These are phyloP conservation scores for Cercospora janseana DNA, from an alignment of 2,329 filamentous ascomycete genomes.

Conservation along the genomic window DNA sequence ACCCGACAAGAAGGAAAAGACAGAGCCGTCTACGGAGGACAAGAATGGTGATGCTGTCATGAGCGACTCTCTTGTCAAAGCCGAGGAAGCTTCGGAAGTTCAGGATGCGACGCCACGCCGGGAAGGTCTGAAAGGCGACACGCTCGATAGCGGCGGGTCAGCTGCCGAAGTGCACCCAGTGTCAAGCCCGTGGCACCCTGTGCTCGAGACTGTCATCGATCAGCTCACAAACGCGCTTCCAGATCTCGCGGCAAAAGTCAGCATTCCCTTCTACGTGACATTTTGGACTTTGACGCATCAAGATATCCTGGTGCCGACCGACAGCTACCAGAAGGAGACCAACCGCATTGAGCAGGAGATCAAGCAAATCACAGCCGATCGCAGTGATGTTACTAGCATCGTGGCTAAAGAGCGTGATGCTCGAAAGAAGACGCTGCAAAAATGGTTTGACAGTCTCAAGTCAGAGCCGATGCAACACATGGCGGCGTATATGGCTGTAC, in stretches of 20 bases:
- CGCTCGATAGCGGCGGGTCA: constrained; percentile 1
- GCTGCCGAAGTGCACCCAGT: constrained; percentile 12
- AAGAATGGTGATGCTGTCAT: constrained; percentile 57
- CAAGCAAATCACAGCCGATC: constrained; percentile 65
- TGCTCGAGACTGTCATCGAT: constrained; percentile 71
- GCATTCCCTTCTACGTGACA: constrained; percentile 76
- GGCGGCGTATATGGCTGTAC: constrained; percentile 64
- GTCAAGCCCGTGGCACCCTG: constrained; percentile 57
- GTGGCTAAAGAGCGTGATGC: constrained; percentile 66
- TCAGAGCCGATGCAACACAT: constrained; percentile 71
- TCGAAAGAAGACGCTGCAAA: constrained; percentile 66
- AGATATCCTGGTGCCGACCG: constrained; percentile 73
- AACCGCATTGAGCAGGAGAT: constrained; percentile 66
- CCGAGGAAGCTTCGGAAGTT: constrained; percentile 18
- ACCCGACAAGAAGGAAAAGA: constrained; percentile 35
- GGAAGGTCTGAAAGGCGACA: neutral
- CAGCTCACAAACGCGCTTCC: constrained; percentile 61
- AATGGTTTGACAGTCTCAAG: constrained; percentile 67
- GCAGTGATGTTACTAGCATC: constrained; percentile 67
- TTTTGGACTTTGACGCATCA: constrained; percentile 90
- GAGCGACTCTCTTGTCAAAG: constrained; percentile 15
- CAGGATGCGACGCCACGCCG: constrained; percentile 7
- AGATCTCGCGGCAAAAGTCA: constrained; percentile 67
- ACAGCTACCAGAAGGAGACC: constrained; percentile 75
- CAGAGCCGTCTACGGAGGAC: constrained; percentile 11